Conservation (phyloP, 306 rosid species). For the Quillaja saponaria region DNA sequence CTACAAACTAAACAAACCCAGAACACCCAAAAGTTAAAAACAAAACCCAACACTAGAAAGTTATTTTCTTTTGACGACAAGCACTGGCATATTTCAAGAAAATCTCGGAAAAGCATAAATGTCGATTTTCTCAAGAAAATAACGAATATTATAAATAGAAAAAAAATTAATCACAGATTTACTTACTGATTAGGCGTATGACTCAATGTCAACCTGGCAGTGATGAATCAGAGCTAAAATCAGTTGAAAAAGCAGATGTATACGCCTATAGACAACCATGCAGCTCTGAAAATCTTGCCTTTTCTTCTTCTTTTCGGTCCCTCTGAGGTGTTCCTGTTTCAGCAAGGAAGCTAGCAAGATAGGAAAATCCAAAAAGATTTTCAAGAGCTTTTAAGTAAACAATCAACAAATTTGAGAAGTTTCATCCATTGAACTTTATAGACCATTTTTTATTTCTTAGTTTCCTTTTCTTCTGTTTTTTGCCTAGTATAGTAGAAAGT, state of each 20-base stretch:
- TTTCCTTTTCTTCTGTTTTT: no score
- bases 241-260: not conserved
- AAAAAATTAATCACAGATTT: not conserved
- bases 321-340: not conserved
- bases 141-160: not conserved
- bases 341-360: not conserved
- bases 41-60: conserved; percentile 21
- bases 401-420: no score
- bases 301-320: not conserved
- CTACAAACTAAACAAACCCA: conserved; percentile 34
- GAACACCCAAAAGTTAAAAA: conserved; percentile 1
- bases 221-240: not conserved
- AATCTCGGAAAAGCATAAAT: conserved; percentile 9
- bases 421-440: no score
- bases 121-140: conserved; percentile 17
- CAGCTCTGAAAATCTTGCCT: not conserved
- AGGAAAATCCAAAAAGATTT: not conserved
- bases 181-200: conserved; percentile 19
- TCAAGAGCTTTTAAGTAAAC: no score
- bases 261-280: not conserved
- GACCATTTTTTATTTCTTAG: no score
- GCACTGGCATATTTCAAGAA: conserved; percentile 12
- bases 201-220: not conserved
- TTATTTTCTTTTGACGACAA: conserved; percentile 28
- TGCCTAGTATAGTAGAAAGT: no score